Percentiles rank a stretch among this genome's conserved stretches.
These are phyloP conservation scores for Suhomyces maxii DNA, from an alignment of 1,139 yeast genomes.

Conservation along the genomic window DNA sequence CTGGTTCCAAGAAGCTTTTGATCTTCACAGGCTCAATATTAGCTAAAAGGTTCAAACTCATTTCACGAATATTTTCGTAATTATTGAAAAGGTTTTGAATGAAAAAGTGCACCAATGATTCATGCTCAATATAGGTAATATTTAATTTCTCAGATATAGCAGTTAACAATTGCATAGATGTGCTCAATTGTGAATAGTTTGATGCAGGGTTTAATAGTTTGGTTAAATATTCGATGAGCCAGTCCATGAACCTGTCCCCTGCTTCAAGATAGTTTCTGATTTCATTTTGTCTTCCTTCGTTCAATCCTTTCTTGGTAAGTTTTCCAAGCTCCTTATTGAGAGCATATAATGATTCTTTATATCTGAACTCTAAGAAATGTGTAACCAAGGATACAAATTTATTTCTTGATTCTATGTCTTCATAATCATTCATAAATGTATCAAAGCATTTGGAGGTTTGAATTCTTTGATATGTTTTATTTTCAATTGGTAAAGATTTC, in stretches of 20 bases:
- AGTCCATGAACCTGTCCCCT: slow-evolving; percentile 40
- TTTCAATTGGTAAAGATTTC: slow-evolving; percentile 44
- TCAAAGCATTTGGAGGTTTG: slow-evolving; percentile 38
- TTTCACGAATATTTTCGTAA: slow-evolving; percentile 71
- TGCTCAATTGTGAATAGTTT: slow-evolving; percentile 61
- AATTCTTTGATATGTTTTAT: slow-evolving; percentile 44
- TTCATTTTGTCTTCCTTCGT: slow-evolving; percentile 7
- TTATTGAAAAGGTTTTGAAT: slow-evolving; percentile 65
- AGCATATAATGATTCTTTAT: slow-evolving; percentile 67
- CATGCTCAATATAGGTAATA: slow-evolving; percentile 33
- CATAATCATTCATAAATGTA: slow-evolving; percentile 54
- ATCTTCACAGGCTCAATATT: slow-evolving; percentile 28
- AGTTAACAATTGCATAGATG: slow-evolving; percentile 51
- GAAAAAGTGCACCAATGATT: slow-evolving; percentile 44
- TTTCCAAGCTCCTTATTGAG: slow-evolving; percentile 49
- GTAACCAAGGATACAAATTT: slow-evolving; percentile 60
- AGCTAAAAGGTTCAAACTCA: slow-evolving; percentile 48
- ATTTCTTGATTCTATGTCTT: slow-evolving; percentile 66
- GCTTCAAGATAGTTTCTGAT: slow-evolving; percentile 19
- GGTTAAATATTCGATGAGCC: slow-evolving; percentile 43
- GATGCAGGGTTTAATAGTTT: slow-evolving; percentile 60
- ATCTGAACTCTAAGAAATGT: slow-evolving; percentile 54
- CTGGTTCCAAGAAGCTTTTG: neutral
- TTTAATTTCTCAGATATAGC: slow-evolving; percentile 26
- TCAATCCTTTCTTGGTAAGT: slow-evolving; percentile 1